Evolutionary conservation across 495 filamentous ascomycete species (phyloP), one percentile per base, ranked within the genome.

Genomic region (Penicillium flavigenum): DNA sequence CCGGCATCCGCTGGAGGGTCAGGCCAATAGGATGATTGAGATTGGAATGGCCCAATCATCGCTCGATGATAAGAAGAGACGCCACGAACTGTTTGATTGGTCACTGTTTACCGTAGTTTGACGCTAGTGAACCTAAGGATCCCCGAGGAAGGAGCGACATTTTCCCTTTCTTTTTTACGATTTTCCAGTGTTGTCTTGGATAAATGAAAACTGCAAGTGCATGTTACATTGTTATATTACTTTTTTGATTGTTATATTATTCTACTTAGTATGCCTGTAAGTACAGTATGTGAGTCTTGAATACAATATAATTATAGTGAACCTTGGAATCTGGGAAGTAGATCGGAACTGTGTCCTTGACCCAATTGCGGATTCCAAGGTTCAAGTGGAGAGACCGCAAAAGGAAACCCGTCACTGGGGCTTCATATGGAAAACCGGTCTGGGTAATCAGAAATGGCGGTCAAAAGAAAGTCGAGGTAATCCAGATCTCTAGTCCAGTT

Each of bases 1-100:
- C 36, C 36, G 36, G n/a, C n/a, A 34, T 11, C 31, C 31, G 5
- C 7, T 17, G 7, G 36, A n/a, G 34, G 22, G 2, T 3, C 1
- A 5, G 12, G 0, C 53, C 53, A 55, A 55, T 55, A 46, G 44
- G 16, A 20, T 1, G 7, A 4, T 9, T 1, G 4, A 17, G 4
- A 19, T 47, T 3, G 16, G 1, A 7, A 5, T 9, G 3, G 17
- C 8, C 53, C 53, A 55, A 55, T 55, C 43, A 47, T 0, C 12
- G 12, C 8, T 10, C 22, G 1, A 17, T 47, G 53, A 55, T 55
- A 55, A 55, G 53, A 55, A 38, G 8, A 11, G 9, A 47, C 53
- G 53, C 53, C 53, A 31, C 53, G 1, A 11, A 0, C 16, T 2
- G 4, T 12, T 14, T 55, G 53, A 47, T 55, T 55, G 53, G 53